Percentiles rank a stretch among this genome's conserved stretches.
phyloP scores from a whole-genome alignment of 2,329 filamentous ascomycete genomes.

The Zelopaecilomyces penicillatus region DNA sequence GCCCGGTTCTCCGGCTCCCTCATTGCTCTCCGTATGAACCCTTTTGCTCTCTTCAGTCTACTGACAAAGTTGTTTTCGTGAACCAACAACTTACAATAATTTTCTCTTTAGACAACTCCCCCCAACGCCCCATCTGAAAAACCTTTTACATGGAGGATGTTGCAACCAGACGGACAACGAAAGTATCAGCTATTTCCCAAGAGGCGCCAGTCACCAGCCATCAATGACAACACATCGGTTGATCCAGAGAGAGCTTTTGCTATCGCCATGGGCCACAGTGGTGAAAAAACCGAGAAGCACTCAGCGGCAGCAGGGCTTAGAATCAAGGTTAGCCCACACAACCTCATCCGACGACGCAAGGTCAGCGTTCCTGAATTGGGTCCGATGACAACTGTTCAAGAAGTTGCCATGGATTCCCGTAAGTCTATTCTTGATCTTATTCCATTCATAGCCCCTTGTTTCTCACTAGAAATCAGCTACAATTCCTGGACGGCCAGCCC shows the following conservation, averaged over 20 bases:
- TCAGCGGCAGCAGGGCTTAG: conserved; percentile 33
- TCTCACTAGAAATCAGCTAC: conserved; percentile 40
- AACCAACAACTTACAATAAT: not conserved
- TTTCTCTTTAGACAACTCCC: conserved; percentile 14
- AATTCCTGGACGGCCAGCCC: conserved; percentile 55
- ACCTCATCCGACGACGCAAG: conserved; percentile 50
- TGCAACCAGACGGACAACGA: conserved; percentile 40
- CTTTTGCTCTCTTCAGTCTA: not conserved
- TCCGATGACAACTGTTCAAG: conserved; percentile 61
- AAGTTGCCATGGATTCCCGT: conserved; percentile 63
- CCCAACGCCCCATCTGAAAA: conserved; percentile 33
- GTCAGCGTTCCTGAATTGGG: conserved; percentile 56
- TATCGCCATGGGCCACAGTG: conserved; percentile 31
- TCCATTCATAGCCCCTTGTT: not conserved
- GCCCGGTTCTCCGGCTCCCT: conserved; percentile 36
- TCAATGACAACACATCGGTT: conserved; percentile 34
- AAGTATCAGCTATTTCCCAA: conserved; percentile 56
- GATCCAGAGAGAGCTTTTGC: conserved; percentile 43
- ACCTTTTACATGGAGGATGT: conserved; percentile 50
- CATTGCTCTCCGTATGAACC: conserved; percentile 35
- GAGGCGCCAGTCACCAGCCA: conserved; percentile 36
- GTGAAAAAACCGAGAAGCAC: conserved; percentile 33
- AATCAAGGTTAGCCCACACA: conserved; percentile 50
- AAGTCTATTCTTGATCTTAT: conserved; percentile 24
- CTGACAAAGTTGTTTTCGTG: not conserved